Evolutionary conservation across 352 stramenopile species (phyloP).

Genomic region (Phytophthora megakarya): DNA sequence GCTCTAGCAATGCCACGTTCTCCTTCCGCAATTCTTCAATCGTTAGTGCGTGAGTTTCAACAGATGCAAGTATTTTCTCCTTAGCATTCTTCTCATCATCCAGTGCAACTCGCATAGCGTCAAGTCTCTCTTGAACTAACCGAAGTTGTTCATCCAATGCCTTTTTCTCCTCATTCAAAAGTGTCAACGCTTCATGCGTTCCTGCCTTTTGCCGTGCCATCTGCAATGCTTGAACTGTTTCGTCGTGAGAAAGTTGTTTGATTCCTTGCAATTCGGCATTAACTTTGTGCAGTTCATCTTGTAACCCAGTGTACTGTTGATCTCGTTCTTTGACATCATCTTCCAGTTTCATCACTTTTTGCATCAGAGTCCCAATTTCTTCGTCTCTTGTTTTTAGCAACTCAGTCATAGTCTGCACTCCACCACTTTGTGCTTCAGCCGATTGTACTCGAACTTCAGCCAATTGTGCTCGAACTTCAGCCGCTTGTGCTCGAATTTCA

Average conservation of each 20-base stretch:
- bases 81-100: slow-evolving; percentile 30
- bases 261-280: slow-evolving; percentile 39
- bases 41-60: slow-evolving; percentile 14
- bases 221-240: slow-evolving; percentile 76
- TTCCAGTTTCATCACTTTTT: slow-evolving; percentile 46
- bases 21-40: slow-evolving; percentile 41
- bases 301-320: slow-evolving; percentile 29
- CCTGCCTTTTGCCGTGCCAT: slow-evolving; percentile 64
- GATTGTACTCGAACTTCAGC: slow-evolving; percentile 6
- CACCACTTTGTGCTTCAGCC: slow-evolving; percentile 17
- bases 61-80: slow-evolving; percentile 6
- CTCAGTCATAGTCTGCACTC: slow-evolving; percentile 12
- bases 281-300: slow-evolving; percentile 38
- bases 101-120: slow-evolving; percentile 16
- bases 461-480: slow-evolving; percentile 5
- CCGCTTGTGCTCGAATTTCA: slow-evolving; percentile 4
- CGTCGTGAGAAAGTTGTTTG: slow-evolving; percentile 66
- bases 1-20: slow-evolving; percentile 24
- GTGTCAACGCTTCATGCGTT: slow-evolving; percentile 58
- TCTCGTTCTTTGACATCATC: slow-evolving; percentile 32
- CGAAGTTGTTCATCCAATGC: slow-evolving; percentile 44
- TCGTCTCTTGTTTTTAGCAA: slow-evolving; percentile 40
- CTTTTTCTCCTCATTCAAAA: slow-evolving; percentile 66
- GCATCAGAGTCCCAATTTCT: slow-evolving; percentile 58
- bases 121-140: slow-evolving; percentile 31